These are phyloP conservation scores for Fusarium incarnatum DNA, from an alignment of 2,329 filamentous ascomycete species.

Conservation along the genomic window DNA sequence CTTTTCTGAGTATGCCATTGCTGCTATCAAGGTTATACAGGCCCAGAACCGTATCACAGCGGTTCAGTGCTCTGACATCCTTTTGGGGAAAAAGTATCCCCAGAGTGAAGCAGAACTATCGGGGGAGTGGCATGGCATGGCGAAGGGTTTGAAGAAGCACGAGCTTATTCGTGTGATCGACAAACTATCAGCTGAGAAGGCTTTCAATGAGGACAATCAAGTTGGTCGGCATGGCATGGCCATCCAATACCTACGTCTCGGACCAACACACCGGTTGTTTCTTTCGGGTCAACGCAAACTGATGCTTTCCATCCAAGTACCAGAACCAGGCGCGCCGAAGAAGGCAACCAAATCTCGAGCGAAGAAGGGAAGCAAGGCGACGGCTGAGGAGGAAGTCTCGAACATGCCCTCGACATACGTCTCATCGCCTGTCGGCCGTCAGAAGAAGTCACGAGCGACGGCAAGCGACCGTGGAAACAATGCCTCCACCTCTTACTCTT, in stretches of 20 bases:
- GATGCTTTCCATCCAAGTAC: slow-evolving; percentile 57
- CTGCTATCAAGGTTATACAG: slow-evolving; percentile 76
- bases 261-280: slow-evolving; percentile 57
- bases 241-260: slow-evolving; percentile 74
- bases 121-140: slow-evolving; percentile 73
- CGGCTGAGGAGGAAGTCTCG: slow-evolving; percentile 51
- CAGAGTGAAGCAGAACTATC: slow-evolving; percentile 66
- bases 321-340: slow-evolving; percentile 48
- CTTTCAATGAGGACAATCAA: slow-evolving; percentile 75
- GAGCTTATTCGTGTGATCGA: slow-evolving; percentile 89
- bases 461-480: slow-evolving; percentile 53
- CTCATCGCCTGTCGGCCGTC: slow-evolving; percentile 63
- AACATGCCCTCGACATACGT: slow-evolving; percentile 61
- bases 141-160: slow-evolving; percentile 75
- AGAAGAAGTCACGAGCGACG: slow-evolving; percentile 43
- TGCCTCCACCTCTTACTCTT: slow-evolving; percentile 56
- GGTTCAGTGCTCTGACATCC: slow-evolving; percentile 84
- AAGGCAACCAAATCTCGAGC: slow-evolving; percentile 49
- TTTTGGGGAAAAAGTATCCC: slow-evolving; percentile 76
- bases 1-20: slow-evolving; percentile 78
- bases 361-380: slow-evolving; percentile 55
- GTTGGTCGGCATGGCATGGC: slow-evolving; percentile 70
- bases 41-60: slow-evolving; percentile 74
- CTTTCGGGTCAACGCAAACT: slow-evolving; percentile 59
- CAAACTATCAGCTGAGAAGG: slow-evolving; percentile 77